phyloP scores from a whole-genome alignment of 1,284 basidiomycete genomes.

The Paramarasmius palmivorus region DNA sequence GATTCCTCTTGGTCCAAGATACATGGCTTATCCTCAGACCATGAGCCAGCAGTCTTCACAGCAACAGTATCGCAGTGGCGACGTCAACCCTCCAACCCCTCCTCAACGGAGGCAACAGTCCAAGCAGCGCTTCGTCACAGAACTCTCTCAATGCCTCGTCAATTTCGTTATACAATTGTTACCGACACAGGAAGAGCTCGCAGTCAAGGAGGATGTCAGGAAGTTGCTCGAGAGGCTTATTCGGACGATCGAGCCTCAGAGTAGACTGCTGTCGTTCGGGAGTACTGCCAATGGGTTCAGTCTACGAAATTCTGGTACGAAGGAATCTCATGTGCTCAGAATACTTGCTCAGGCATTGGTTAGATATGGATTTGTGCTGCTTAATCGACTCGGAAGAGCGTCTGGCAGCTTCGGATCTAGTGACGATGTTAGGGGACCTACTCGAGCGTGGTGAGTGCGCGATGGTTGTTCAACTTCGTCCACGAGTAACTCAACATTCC shows the following conservation, averaged over 20 bases:
- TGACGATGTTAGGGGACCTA: slow-evolving; percentile 91
- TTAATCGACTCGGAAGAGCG: slow-evolving; percentile 85
- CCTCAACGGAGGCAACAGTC: slow-evolving; percentile 29
- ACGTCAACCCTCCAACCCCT: slow-evolving; percentile 25
- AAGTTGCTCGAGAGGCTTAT: slow-evolving; percentile 94
- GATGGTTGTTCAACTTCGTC: neutral
- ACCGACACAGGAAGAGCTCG: slow-evolving; percentile 86
- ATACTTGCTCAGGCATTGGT: slow-evolving; percentile 7
- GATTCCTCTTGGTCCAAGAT: slow-evolving; percentile 1
- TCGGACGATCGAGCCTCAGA: slow-evolving; percentile 90
- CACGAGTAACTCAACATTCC: slow-evolving; percentile 2
- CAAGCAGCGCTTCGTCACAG: slow-evolving; percentile 64
- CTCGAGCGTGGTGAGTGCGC: slow-evolving; percentile 80
- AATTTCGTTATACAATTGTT: slow-evolving; percentile 90
- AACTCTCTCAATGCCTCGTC: slow-evolving; percentile 72
- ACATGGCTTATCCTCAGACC: slow-evolving; percentile 40
- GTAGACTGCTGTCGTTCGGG: slow-evolving; percentile 91
- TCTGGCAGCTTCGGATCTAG: slow-evolving; percentile 83
- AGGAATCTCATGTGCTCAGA: slow-evolving; percentile 7
- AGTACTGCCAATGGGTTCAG: slow-evolving; percentile 95
- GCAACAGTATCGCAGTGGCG: slow-evolving; percentile 32
- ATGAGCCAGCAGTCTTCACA: slow-evolving; percentile 35
- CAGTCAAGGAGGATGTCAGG: slow-evolving; percentile 94
- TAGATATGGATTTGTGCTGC: slow-evolving; percentile 99
- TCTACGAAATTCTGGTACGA: slow-evolving; percentile 88